A percentile compares a stretch with the other conserved stretches of the same genome.
These are phyloP conservation scores for Coemansia guatemalensis DNA, from an alignment of 192 early-diverging fungal species.

Conservation along the genomic window DNA sequence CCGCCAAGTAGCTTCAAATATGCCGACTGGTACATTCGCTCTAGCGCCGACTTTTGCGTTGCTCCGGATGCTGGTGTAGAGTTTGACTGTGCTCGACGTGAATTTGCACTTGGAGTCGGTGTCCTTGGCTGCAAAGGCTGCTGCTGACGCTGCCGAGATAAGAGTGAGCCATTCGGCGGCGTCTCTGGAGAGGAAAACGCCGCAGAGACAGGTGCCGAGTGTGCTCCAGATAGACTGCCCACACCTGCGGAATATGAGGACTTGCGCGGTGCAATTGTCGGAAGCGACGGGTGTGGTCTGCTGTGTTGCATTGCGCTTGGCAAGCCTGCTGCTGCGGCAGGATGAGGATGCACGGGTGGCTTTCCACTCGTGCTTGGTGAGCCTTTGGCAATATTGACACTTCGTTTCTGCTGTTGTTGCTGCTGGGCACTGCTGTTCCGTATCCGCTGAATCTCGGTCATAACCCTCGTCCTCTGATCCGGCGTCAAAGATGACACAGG, in stretches of 20 bases:
- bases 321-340: background rate
- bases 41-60: conserved; percentile 30
- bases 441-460: conserved; percentile 49
- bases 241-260: background rate
- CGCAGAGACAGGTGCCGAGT: conserved; percentile 14
- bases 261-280: conserved; percentile 28
- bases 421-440: conserved; percentile 17
- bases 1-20: conserved; percentile 41
- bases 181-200: conserved; percentile 9
- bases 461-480: conserved; percentile 46
- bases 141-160: background rate
- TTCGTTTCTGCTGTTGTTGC: conserved; percentile 1
- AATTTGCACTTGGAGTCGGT: background rate
- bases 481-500: conserved; percentile 48
- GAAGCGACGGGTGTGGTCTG: conserved; percentile 18
- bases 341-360: background rate
- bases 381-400: background rate
- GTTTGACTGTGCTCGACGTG: background rate
- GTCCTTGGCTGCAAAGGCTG: background rate
- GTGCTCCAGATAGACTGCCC: background rate
- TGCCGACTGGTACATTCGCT: conserved; percentile 51
- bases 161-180: conserved; percentile 6
- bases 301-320: conserved; percentile 4
- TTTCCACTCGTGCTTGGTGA: background rate
- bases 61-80: background rate